phyloP scores from a whole-genome alignment of 108 stramenopile genomes.

The Fragilaria radians region DNA sequence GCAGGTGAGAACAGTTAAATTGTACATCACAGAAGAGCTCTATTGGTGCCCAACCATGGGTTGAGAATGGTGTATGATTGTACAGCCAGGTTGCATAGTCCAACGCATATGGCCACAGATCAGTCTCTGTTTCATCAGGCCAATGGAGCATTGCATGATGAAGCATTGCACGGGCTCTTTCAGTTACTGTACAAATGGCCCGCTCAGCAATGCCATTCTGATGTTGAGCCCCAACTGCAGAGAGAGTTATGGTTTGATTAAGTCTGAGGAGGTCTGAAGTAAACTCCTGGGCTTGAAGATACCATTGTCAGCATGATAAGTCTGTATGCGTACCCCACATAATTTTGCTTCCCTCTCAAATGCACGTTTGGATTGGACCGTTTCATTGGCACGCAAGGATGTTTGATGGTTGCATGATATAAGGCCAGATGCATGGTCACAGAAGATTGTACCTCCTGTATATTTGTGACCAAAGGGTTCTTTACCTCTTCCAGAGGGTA shows the following conservation, averaged over 20 bases:
- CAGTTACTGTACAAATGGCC: slow-evolving; percentile 18
- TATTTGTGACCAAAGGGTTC: slow-evolving; percentile 6
- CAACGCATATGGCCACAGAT: slow-evolving; percentile 41
- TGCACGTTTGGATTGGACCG: slow-evolving; percentile 11
- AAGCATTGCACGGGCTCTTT: slow-evolving; percentile 29
- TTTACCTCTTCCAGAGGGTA: slow-evolving; percentile 7
- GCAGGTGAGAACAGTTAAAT: slow-evolving; percentile 1
- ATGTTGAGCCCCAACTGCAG: slow-evolving; percentile 31
- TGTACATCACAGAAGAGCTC: background rate
- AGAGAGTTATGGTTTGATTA: slow-evolving; percentile 13
- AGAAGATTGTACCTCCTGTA: slow-evolving; percentile 14
- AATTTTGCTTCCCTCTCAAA: slow-evolving; percentile 12
- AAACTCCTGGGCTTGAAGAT: slow-evolving; percentile 14
- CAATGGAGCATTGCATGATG: slow-evolving; percentile 30
- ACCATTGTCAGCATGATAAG: slow-evolving; percentile 27
- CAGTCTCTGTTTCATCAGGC: slow-evolving; percentile 9
- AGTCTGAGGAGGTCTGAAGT: slow-evolving; percentile 1
- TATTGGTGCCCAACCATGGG: slow-evolving; percentile 22
- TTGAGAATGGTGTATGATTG: slow-evolving; percentile 24
- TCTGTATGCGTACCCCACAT: slow-evolving; percentile 16
- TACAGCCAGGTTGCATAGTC: slow-evolving; percentile 34
- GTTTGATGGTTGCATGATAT: slow-evolving; percentile 8
- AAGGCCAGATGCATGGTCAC: slow-evolving; percentile 17
- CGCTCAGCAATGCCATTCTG: slow-evolving; percentile 39
- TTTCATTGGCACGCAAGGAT: slow-evolving; percentile 12